Percentiles rank a stretch among this genome's conserved stretches.
Conservation (phyloP, 2,329 filamentous ascomycete species). For the Stachybotrys echinatus region DNA sequence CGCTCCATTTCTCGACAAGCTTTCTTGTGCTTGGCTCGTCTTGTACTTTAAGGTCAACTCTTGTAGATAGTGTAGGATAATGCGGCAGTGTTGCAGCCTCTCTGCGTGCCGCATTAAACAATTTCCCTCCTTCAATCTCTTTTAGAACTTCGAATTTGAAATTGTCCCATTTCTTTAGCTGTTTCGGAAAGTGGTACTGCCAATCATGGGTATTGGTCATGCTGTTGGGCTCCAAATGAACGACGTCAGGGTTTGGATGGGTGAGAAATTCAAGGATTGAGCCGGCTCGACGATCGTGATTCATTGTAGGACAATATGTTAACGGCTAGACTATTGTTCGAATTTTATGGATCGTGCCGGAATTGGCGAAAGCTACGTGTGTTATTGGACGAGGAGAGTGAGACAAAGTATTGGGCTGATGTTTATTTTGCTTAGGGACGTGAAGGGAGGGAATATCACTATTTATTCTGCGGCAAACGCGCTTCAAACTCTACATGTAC, state of each 20-base stretch:
- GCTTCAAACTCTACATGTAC: too few relatives aligned
- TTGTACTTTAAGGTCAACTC: not conserved
- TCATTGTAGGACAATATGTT: conserved; percentile 4
- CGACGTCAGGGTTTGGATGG: not conserved
- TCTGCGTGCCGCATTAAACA: not conserved
- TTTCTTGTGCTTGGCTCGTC: not conserved
- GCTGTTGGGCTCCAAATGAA: not conserved
- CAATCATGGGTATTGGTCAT: not conserved
- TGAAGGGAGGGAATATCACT: too few relatives aligned
- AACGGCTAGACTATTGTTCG: too few relatives aligned
- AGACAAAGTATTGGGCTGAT: too few relatives aligned
- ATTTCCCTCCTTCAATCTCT: not conserved
- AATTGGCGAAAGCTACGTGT: too few relatives aligned
- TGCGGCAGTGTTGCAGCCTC: not conserved
- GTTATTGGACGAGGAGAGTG: too few relatives aligned
- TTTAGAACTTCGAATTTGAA: not conserved
- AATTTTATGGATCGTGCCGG: too few relatives aligned
- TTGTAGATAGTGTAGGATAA: not conserved
- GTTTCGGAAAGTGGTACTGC: not conserved
- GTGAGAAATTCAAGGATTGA: conserved; percentile 10
- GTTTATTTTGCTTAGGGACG: too few relatives aligned
- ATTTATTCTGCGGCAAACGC: too few relatives aligned
- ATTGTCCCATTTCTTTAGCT: not conserved
- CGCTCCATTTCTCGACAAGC: not conserved
- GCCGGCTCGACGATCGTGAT: conserved; percentile 2